Percentiles rank a stretch among this genome's conserved stretches.
These are phyloP conservation scores for Basipetospora chlamydospora DNA, from an alignment of 2,329 filamentous ascomycete genomes.

Conservation along the genomic window DNA sequence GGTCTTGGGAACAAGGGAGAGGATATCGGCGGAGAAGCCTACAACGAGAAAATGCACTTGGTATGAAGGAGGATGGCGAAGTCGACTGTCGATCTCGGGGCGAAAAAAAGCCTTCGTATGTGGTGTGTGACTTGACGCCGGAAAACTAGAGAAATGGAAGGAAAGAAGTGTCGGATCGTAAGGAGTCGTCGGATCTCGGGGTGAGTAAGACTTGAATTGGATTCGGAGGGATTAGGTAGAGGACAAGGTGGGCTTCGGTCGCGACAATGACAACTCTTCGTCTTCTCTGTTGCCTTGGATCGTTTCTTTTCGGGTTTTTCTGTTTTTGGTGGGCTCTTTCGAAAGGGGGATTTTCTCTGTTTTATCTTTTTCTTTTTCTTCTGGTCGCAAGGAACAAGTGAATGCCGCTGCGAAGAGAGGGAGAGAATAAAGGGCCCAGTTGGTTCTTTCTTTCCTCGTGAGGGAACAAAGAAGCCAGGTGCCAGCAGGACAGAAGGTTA, in stretches of 20 bases:
- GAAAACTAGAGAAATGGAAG: background rate
- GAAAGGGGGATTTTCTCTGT: no score
- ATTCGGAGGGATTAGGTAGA: no score
- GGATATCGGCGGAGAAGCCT: no score
- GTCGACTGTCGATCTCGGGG: no score
- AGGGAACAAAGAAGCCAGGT: slow-evolving; percentile 1
- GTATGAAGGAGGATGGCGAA: no score
- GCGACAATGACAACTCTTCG: background rate
- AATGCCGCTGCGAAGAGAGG: slow-evolving; percentile 6
- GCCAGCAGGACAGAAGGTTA: slow-evolving; percentile 1
- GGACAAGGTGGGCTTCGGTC: no score
- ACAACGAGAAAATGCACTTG: no score
- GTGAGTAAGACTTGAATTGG: background rate
- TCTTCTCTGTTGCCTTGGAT: background rate
- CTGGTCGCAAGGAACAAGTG: slow-evolving; percentile 7
- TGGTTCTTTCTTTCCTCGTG: background rate
- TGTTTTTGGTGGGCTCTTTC: slow-evolving; percentile 1
- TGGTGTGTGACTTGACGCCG: no score
- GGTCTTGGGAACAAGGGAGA: no score
- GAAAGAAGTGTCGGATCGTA: background rate
- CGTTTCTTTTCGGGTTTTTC: slow-evolving; percentile 1
- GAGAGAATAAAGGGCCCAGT: background rate
- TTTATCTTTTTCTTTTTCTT: slow-evolving; percentile 1
- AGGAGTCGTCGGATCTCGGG: background rate
- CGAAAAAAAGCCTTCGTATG: no score